Conservation (phyloP, 2,329 filamentous ascomycete genomes). For the Parasarocladium wereldwijsianum region DNA sequence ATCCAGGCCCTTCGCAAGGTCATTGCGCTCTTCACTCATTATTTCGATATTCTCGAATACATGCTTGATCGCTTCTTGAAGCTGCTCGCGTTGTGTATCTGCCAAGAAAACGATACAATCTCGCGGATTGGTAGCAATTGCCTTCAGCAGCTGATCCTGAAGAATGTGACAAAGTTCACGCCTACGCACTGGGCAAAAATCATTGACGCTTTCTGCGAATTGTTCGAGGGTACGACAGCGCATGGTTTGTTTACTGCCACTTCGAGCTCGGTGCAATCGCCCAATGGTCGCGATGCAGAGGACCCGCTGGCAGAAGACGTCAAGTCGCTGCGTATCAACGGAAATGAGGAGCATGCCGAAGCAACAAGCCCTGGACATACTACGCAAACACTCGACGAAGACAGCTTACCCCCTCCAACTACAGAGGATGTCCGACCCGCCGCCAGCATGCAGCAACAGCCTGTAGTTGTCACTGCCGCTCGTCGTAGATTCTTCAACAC, state of each 20-base stretch:
- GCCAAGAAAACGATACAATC: constrained; percentile 97
- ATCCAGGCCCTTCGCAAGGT: constrained; percentile 96
- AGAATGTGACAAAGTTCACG: constrained; percentile 88
- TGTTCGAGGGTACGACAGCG: constrained; percentile 89
- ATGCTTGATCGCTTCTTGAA: constrained; percentile 98
- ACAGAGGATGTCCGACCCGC: constrained; percentile 76
- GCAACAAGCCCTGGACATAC: constrained; percentile 2
- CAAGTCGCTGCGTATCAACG: constrained; percentile 48
- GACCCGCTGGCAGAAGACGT: constrained; percentile 28
- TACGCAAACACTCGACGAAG: too few relatives aligned
- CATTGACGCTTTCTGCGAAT: constrained; percentile 85
- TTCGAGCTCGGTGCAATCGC: constrained; percentile 36
- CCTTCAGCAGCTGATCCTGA: constrained; percentile 85
- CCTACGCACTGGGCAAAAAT: constrained; percentile 85
- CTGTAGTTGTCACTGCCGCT: constrained; percentile 82
- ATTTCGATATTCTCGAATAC: constrained; percentile 89
- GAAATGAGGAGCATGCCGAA: constrained; percentile 14
- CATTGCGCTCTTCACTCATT: constrained; percentile 97
- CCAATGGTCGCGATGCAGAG: constrained; percentile 30
- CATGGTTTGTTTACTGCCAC: constrained; percentile 89
- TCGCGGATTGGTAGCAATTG: constrained; percentile 97
- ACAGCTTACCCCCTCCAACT: constrained; percentile 13
- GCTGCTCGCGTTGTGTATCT: constrained; percentile 87
- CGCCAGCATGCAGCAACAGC: constrained; percentile 66
- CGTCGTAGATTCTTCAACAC: constrained; percentile 95